These are phyloP conservation scores for Papiliotrema fonsecae DNA, from an alignment of 1,284 basidiomycete genomes.

Conservation along the genomic window DNA sequence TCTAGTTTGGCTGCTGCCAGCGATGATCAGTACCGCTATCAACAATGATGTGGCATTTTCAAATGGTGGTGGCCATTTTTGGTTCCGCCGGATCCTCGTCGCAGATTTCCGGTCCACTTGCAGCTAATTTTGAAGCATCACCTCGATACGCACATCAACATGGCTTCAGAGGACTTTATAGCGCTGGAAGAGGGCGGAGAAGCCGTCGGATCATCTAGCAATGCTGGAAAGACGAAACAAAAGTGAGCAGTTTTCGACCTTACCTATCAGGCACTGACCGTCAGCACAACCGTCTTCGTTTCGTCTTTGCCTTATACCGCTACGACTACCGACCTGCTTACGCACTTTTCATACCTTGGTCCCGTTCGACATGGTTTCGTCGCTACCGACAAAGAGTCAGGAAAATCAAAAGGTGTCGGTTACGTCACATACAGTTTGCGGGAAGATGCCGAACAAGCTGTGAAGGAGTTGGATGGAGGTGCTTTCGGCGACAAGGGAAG, in stretches of 20 bases:
- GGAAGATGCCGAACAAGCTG: slow-evolving; percentile 79
- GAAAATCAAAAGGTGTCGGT: slow-evolving; percentile 92
- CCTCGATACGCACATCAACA: too few relatives aligned
- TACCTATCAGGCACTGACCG: neutral
- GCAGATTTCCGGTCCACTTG: too few relatives aligned
- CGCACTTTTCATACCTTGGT: slow-evolving; percentile 90
- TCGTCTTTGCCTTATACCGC: slow-evolving; percentile 72
- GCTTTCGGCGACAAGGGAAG: slow-evolving; percentile 57
- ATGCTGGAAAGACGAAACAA: neutral
- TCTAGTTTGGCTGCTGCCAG: too few relatives aligned
- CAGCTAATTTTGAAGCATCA: too few relatives aligned
- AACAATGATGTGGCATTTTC: too few relatives aligned
- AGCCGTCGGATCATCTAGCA: slow-evolving; percentile 1
- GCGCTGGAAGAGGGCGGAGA: neutral
- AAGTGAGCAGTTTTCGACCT: slow-evolving; percentile 1
- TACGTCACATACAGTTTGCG: slow-evolving; percentile 89
- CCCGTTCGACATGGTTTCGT: slow-evolving; percentile 93
- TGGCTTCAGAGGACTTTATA: slow-evolving; percentile 35
- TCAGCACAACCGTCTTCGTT: slow-evolving; percentile 46
- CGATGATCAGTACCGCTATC: too few relatives aligned
- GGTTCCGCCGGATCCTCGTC: too few relatives aligned
- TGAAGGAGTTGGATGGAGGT: slow-evolving; percentile 56
- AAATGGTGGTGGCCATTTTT: too few relatives aligned
- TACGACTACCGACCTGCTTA: slow-evolving; percentile 83
- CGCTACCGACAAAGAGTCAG: slow-evolving; percentile 64